phyloP scores from a whole-genome alignment of 306 rosid species.

The Biancaea sappan region DNA sequence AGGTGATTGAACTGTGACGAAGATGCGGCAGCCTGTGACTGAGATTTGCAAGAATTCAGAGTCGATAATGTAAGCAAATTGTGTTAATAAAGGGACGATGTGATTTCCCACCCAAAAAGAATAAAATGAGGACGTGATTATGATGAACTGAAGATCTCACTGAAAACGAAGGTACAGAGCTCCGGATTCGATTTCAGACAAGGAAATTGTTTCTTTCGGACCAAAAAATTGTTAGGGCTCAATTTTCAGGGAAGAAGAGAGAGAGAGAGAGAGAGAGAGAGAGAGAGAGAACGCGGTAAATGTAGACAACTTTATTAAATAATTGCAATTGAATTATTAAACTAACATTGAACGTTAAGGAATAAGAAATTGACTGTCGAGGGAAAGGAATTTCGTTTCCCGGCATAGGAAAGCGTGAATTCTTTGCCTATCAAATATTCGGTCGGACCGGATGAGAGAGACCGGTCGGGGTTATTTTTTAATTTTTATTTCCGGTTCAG shows the following conservation, averaged over 20 bases:
- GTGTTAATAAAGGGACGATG: neutral
- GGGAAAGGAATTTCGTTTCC: slow-evolving; percentile 63
- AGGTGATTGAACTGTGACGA: slow-evolving; percentile 1
- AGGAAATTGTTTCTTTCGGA: neutral
- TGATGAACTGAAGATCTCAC: neutral
- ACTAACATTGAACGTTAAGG: neutral
- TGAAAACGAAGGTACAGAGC: neutral
- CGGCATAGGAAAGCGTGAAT: slow-evolving; percentile 44
- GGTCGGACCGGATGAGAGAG: slow-evolving; percentile 16
- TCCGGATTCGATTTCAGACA: neutral
- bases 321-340: neutral
- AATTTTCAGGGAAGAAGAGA: too few species aligned
- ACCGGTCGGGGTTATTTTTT: neutral
- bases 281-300: slow-evolving; percentile 4
- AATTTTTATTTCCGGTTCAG: slow-evolving; percentile 1
- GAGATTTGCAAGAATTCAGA: neutral
- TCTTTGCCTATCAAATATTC: slow-evolving; percentile 44
- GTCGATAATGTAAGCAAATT: slow-evolving; percentile 33
- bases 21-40: neutral
- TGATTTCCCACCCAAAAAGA: neutral
- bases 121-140: neutral
- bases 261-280: neutral
- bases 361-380: slow-evolving; percentile 46
- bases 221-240: neutral
- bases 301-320: too few species aligned